Evolutionary conservation across 2,329 filamentous ascomycete species (phyloP).

Genomic region (Botrytis paeoniae): DNA sequence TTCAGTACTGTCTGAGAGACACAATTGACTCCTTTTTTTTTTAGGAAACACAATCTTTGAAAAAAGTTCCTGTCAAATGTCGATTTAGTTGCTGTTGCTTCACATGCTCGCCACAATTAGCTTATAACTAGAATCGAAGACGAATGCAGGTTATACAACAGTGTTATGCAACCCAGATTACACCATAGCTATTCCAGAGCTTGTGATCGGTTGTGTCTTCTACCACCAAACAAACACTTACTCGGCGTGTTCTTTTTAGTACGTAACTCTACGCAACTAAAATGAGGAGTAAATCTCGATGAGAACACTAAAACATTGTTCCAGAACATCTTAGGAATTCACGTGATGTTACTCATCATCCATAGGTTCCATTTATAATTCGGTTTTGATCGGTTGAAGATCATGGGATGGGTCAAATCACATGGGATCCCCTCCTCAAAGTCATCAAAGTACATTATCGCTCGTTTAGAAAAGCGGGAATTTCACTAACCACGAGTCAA

Average conservation of each 20-base stretch:
- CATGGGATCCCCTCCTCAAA: slow-evolving; percentile 1
- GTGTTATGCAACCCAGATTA: background rate
- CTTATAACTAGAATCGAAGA: background rate
- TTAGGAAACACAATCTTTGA: background rate
- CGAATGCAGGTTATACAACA: slow-evolving; percentile 1
- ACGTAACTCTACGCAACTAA: slow-evolving; percentile 2
- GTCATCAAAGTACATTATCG: background rate
- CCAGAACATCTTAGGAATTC: slow-evolving; percentile 9
- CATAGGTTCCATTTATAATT: background rate
- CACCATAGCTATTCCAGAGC: slow-evolving; percentile 7
- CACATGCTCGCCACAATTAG: background rate
- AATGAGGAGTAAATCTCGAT: slow-evolving; percentile 17
- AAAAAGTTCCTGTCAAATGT: background rate
- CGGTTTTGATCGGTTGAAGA: slow-evolving; percentile 19
- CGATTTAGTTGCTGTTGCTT: background rate
- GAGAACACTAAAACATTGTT: slow-evolving; percentile 7
- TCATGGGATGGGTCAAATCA: slow-evolving; percentile 10
- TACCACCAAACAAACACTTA: background rate
- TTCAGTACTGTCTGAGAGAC: background rate
- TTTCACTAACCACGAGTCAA: slow-evolving; percentile 6
- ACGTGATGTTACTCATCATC: slow-evolving; percentile 10
- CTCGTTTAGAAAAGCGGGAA: slow-evolving; percentile 17
- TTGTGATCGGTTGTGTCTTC: slow-evolving; percentile 17
- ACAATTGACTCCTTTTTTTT: background rate
- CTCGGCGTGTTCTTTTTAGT: slow-evolving; percentile 10